phyloP scores from a whole-genome alignment of 1,284 basidiomycete species.

The Ceratobasidium papillatum region DNA sequence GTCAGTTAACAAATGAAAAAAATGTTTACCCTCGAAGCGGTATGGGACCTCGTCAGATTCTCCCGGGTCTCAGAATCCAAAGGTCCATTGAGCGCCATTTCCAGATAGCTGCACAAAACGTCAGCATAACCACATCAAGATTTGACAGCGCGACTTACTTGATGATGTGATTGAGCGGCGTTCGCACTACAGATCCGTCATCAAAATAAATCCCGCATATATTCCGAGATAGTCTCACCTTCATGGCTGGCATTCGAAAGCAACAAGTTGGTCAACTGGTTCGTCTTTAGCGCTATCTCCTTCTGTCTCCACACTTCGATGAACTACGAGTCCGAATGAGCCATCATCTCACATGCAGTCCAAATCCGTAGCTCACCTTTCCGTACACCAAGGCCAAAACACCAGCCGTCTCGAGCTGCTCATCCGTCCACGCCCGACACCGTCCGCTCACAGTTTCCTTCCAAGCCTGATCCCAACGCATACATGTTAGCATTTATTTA shows the following conservation, averaged over 20 bases:
- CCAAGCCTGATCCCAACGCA: conserved; percentile 63
- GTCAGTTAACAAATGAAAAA: neutral
- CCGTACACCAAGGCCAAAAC: conserved; percentile 87
- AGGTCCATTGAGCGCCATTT: conserved; percentile 83
- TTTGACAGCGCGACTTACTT: conserved; percentile 57
- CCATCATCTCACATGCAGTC: no score
- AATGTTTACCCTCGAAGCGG: conserved; percentile 73
- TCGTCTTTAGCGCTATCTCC: conserved; percentile 78
- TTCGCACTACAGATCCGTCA: conserved; percentile 62
- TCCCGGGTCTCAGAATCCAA: conserved; percentile 81
- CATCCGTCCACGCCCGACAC: conserved; percentile 82
- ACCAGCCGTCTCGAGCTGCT: conserved; percentile 87
- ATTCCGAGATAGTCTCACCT: conserved; percentile 56
- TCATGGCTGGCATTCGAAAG: conserved; percentile 91
- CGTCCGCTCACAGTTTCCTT: conserved; percentile 78
- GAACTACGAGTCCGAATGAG: conserved; percentile 59
- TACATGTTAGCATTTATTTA: neutral
- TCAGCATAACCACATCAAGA: neutral
- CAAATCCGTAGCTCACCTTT: conserved; percentile 57
- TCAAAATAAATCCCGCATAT: neutral
- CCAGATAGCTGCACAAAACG: conserved; percentile 69
- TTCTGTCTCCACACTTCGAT: conserved; percentile 91
- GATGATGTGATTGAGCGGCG: conserved; percentile 79
- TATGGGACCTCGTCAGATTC: conserved; percentile 80
- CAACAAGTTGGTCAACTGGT: conserved; percentile 80